Base-by-base conservation (phyloP, 202 grass and related monocot genomes). In the Elaeis oleifera region DNA sequence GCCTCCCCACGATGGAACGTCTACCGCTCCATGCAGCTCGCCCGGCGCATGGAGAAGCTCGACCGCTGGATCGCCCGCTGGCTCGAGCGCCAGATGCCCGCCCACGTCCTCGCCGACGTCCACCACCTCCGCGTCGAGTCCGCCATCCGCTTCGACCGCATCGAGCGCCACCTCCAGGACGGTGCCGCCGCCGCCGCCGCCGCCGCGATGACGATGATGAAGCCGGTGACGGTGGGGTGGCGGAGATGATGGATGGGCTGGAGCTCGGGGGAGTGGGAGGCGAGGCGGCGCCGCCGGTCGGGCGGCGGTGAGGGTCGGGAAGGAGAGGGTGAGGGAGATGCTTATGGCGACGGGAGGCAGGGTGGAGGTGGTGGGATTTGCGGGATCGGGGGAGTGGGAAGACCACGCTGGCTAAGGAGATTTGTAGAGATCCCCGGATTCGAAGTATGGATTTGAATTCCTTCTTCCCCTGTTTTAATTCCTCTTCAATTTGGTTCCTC, bases 321-420 rank as follows among this genome's bases (percentile, higher is more conserved):
- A 89, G 61, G 84, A 91, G 65, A 83, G 58, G 64, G 84, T 97
- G 16, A 97, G 89, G 69, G 84, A 89, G 74, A 91, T 91, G 92
- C 69, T 97, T 6, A 83, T 92, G 92, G 78, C 79, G 26, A 68
- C 82, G n/a, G 59, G 73, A 28, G 84, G 71, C 2, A 79, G 67
- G 4, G 17, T 76, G 81, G 79, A 82, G 21, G 88, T 83, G 4
- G 87, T 96, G 61, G 82, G 15, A 97, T 97, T 68, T 91, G 74
- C 50, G 92, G 92, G 60, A 91, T 97, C 59, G 92, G 92, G 55
- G 92, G 58, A 97, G 92, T 81, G 92, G 92, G 39, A 97, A 97
- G 79, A 97, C 92, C 18, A 97, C 92, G 27, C 88, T 97, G 20
- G 92, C 88, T 68, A 86, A 80, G 74, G 88, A 92, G 74, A 84